Percentiles rank a stretch among this genome's conserved stretches.
Evolutionary conservation across 208 protist genomes (phyloP).

Genomic region (Entamoeba histolytica): DNA sequence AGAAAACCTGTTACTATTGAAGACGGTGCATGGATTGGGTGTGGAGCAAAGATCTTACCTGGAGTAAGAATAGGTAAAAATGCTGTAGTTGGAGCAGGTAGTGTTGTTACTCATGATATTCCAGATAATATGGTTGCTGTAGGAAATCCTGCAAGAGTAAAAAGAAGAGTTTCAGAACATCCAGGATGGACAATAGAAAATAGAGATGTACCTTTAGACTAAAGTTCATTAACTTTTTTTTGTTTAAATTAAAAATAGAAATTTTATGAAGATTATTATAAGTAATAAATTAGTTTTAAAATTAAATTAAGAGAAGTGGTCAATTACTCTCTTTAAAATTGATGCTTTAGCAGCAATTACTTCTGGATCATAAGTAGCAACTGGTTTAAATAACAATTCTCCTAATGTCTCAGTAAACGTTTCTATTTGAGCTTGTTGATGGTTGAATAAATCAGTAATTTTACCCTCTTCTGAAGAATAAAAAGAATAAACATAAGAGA

Average conservation of each 20-base stretch:
- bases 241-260: no score
- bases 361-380: not conserved
- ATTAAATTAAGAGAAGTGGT: not conserved
- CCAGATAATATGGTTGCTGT: slow-evolving; percentile 45
- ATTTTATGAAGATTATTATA: no score
- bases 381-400: not conserved
- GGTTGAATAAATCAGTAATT: not conserved
- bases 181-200: not conserved
- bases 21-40: slow-evolving; percentile 23
- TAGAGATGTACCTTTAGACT: not conserved
- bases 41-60: slow-evolving; percentile 27
- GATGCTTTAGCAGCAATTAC: not conserved
- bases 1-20: slow-evolving; percentile 8
- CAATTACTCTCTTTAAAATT: not conserved
- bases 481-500: not conserved
- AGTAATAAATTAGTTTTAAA: no score
- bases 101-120: slow-evolving; percentile 52
- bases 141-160: slow-evolving; percentile 39
- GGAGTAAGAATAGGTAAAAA: slow-evolving; percentile 52
- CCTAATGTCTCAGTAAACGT: not conserved
- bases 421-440: not conserved
- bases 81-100: slow-evolving; percentile 44
- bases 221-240: no score
- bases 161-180: not conserved
- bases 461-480: not conserved